Conservation (phyloP, 1,284 basidiomycete species). For the Entoloma clypeatum region DNA sequence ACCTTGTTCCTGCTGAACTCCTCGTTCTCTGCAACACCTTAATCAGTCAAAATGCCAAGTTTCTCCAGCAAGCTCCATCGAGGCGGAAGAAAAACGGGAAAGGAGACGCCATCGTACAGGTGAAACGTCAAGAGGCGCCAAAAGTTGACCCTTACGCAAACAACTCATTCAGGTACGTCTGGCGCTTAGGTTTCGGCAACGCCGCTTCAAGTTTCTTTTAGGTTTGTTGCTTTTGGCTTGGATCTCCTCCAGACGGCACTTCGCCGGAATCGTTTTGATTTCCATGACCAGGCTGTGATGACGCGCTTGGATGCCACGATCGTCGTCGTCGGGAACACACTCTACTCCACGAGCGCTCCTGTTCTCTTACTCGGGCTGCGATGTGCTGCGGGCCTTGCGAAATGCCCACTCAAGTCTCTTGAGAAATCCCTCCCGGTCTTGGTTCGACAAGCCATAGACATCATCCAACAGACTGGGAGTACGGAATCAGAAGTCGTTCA, state of each 20-base stretch:
- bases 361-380: conserved; percentile 84
- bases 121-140: conserved; percentile 60
- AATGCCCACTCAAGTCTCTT: conserved; percentile 80
- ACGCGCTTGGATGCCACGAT: conserved; percentile 86
- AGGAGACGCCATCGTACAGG: conserved; percentile 71
- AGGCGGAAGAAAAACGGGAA: conserved; percentile 41
- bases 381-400: conserved; percentile 78
- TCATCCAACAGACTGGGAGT: conserved; percentile 82
- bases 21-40: conserved; percentile 87
- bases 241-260: conserved; percentile 90
- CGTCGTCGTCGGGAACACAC: conserved; percentile 84
- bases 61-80: conserved; percentile 58
- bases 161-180: conserved; percentile 75
- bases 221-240: conserved; percentile 90
- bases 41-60: conserved; percentile 87
- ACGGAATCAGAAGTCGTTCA: conserved; percentile 92
- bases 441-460: conserved; percentile 81
- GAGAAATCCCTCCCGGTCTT: conserved; percentile 81
- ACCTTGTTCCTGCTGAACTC: conserved; percentile 69
- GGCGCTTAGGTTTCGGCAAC: conserved; percentile 5
- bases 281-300: conserved; percentile 69
- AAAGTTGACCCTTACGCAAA: conserved; percentile 73
- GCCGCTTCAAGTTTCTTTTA: conserved; percentile 30
- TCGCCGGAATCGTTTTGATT: conserved; percentile 83
- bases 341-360: conserved; percentile 81